phyloP scores from a whole-genome alignment of 768 basidiomycete genomes.

The Mrakia hoshinonis region DNA sequence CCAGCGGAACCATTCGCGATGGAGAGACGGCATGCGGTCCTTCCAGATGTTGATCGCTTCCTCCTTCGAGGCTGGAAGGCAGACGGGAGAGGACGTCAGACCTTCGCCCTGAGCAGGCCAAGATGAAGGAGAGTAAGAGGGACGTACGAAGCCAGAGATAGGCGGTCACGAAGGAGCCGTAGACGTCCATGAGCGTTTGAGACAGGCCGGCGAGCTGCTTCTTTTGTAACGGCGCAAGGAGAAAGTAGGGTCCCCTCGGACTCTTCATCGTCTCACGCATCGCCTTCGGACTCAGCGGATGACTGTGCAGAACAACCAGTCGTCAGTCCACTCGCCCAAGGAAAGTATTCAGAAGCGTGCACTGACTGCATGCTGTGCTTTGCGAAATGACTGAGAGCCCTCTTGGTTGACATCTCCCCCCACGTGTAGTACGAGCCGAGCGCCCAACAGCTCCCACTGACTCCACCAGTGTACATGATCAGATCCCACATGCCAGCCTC shows the following conservation, averaged over 20 bases:
- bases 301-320: conserved; percentile 2
- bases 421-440: conserved; percentile 30
- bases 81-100: background rate
- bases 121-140: background rate
- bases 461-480: conserved; percentile 29
- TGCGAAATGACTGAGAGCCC: conserved; percentile 26
- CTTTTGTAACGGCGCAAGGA: conserved; percentile 12
- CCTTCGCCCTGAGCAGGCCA: background rate
- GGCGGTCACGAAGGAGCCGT: conserved; percentile 26
- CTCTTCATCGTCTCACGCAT: conserved; percentile 28
- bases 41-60: conserved; percentile 28
- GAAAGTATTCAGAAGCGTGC: background rate
- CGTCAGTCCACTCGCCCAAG: background rate
- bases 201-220: conserved; percentile 23
- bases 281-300: conserved; percentile 22
- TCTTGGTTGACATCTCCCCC: conserved; percentile 25
- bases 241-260: background rate
- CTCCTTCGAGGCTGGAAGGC: conserved; percentile 12
- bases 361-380: conserved; percentile 27
- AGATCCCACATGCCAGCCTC: conserved; percentile 31
- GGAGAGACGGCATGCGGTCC: conserved; percentile 23
- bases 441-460: conserved; percentile 29
- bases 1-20: conserved; percentile 31
- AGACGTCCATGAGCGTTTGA: conserved; percentile 26
- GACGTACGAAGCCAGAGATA: conserved; percentile 25